Evolutionary conservation across 192 early-diverging fungal genomes (phyloP), one percentile per base, ranked within the genome.

Genomic region (Gonapodya sp.): DNA sequence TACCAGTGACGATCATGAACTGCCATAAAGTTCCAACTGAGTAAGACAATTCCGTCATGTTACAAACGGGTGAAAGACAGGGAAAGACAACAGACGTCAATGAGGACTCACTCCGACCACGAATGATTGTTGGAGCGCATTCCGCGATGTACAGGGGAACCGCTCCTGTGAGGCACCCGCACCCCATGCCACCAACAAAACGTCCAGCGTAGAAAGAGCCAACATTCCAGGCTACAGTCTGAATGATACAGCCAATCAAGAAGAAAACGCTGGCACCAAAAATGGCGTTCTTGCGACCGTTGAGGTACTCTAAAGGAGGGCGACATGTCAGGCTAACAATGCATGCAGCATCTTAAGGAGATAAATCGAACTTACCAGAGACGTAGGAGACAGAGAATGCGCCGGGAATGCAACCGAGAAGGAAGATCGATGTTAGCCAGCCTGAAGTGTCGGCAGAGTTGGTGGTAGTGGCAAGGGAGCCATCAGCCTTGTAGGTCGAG

Each of bases 1-100:
- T 92, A 82, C 95, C 96, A 89, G 94, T 94, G 73, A 96, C 97
- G 84, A 98, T 97, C 81, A 94, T 93, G 89, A 94, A 93, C 85
- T 98, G 96, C 75, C 34, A 34, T 16, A 77, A 14, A 2, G 75
- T 34, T 34, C 30, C 34, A 33, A 77, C 31, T n/a, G n/a, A n/a
- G n/a, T n/a, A n/a, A n/a, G n/a, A n/a, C n/a, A n/a, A n/a, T n/a
- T n/a, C n/a, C n/a, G n/a, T n/a, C n/a, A n/a, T n/a, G n/a, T n/a
- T n/a, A n/a, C n/a, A n/a, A n/a, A n/a, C n/a, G n/a, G n/a, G n/a
- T n/a, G n/a, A n/a, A n/a, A n/a, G n/a, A n/a, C n/a, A n/a, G n/a
- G n/a, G n/a, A n/a, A n/a, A n/a, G n/a, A n/a, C n/a, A n/a, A n/a
- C n/a, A n/a, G n/a, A n/a, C n/a, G n/a, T n/a, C n/a, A n/a, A n/a